Base-by-base conservation (phyloP, 106 monocot species). In the Hemerocallis citrina region DNA sequence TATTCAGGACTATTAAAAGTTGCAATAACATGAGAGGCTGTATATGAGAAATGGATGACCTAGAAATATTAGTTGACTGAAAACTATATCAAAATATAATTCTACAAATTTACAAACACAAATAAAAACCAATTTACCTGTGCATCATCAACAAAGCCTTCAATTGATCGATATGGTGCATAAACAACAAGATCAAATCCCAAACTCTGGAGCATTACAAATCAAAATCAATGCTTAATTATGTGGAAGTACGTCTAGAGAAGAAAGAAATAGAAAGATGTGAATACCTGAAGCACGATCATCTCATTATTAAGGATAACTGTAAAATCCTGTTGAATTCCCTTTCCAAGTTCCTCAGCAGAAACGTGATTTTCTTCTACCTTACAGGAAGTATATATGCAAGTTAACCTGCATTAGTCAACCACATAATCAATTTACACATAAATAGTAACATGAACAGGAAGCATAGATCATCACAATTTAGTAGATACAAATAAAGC, bases 311-410 rank as follows among this genome's bases (percentile, higher is more conserved):
- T 83, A 30, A 95, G 77, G 75, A 95, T 95, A 45, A 90, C 74
- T 73, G 86, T 80, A 81, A 83, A 90, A 57, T 95, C 90, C 56
- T 95, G 95, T 59, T 95, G 83, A 71, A 90, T 95, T 29, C 95
- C 95, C 60, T 95, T 90, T 48, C 95, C 95, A 60, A 95, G 80
- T 69, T 95, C 95, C 71, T 95, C 95, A 20, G 95, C 95, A 61
- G 95, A 89, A 34, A 93, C 93, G 62, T 93, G 93, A 67, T 87
- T 94, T 83, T 94, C 93, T 80, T 94, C 93, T 38, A 89, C 80
- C 83, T 94, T 95, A 52, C 95, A 90, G 44, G 95, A 86, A 55
- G 86, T 55, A 74, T 95, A 95, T 68, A 95, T 77, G 69, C 90
- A 95, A 63, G 95, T 95, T 64, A 95, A 62, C 95, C 95, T 95